Base-by-base conservation (phyloP, 2,329 filamentous ascomycete genomes). In the Stemphylium vesicarium region DNA sequence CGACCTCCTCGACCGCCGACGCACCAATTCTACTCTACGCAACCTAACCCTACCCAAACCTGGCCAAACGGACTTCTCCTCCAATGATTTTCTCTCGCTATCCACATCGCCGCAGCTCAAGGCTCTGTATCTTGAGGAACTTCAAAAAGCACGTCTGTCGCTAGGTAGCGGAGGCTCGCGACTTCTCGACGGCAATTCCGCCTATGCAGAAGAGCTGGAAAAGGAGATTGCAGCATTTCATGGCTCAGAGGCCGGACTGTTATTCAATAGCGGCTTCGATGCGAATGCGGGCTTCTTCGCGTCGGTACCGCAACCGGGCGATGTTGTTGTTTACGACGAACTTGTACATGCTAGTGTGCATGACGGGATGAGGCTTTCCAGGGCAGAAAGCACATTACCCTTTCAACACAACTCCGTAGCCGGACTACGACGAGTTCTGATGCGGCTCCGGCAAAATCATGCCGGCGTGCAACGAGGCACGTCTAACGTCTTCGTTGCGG, bases 331-430 rank as follows among this genome's bases (percentile, higher is more conserved):
- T 0, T 88, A 94, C 63, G 91, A 0, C 65, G 88, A 89, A 69
- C 79, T 89, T 29, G 86, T 94, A 12, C 91, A 95, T 65, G 91
- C 91, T 0, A 92, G 88, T 62, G 85, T 88, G 1, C 90, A 92
- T 55, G 90, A 93, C 69, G 91, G 64, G 0, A 91, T 93, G 87
- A 80, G 81, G 15, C 64, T 88, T 16, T 87, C 85, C 6, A 81
- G 88, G 1, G 87, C 85, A 0, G 74, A 65, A 0, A 72, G 64
- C 32, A 78, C 62, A 12, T 43, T 84, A 0, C 52, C 81, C 0
- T 91, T 91, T 58, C 62, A 68, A 11, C 88, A 91, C 64, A 88
- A 87, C 56, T 77, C 75, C 4, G 75, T 85, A 0, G 43, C 53
- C 0, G 69, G 66, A 20, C 58, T 81, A 31, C 53, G 63, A 16